A percentile compares a stretch with the other conserved stretches of the same genome.
Evolutionary conservation across 352 stramenopile species (phyloP).

Genomic region (Phytophthora megakarya): DNA sequence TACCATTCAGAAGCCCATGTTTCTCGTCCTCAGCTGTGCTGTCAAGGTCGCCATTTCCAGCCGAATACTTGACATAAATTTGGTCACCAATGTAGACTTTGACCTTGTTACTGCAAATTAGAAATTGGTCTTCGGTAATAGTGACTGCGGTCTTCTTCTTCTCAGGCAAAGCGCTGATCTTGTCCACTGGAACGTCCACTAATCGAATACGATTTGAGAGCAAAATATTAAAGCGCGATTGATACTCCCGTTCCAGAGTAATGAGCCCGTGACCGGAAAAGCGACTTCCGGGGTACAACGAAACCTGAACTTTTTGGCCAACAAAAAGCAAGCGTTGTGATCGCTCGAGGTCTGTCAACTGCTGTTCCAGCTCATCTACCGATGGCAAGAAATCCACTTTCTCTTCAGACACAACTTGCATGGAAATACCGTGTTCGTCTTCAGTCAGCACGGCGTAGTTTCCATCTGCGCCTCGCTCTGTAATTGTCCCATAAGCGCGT

Average conservation of each 20-base stretch:
- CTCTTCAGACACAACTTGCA: constrained; percentile 51
- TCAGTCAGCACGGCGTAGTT: constrained; percentile 65
- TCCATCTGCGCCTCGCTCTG: constrained; percentile 44
- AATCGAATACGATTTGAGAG: constrained; percentile 72
- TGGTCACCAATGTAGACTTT: constrained; percentile 84
- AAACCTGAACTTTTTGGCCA: constrained; percentile 73
- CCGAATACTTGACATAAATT: constrained; percentile 62
- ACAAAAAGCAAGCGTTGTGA: constrained; percentile 56
- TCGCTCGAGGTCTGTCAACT: constrained; percentile 52
- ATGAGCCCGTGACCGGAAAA: constrained; percentile 69
- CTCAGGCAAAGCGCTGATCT: constrained; percentile 59
- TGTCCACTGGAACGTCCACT: constrained; percentile 69
- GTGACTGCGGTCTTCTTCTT: constrained; percentile 58
- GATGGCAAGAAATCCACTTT: constrained; percentile 69
- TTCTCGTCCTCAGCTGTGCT: constrained; percentile 59
- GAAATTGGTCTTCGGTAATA: constrained; percentile 78
- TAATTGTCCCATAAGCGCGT: constrained; percentile 64
- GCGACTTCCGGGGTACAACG: constrained; percentile 69
- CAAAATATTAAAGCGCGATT: constrained; percentile 61
- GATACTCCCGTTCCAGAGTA: constrained; percentile 47
- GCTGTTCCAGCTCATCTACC: constrained; percentile 54
- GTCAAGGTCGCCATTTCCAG: constrained; percentile 51
- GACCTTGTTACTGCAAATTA: constrained; percentile 60
- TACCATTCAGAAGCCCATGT: constrained; percentile 67
- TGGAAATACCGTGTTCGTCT: constrained; percentile 62